A percentile compares a stretch with the other conserved stretches of the same genome.
Conservation (phyloP, 768 basidiomycete species). For the Cubamyces lactineus region DNA sequence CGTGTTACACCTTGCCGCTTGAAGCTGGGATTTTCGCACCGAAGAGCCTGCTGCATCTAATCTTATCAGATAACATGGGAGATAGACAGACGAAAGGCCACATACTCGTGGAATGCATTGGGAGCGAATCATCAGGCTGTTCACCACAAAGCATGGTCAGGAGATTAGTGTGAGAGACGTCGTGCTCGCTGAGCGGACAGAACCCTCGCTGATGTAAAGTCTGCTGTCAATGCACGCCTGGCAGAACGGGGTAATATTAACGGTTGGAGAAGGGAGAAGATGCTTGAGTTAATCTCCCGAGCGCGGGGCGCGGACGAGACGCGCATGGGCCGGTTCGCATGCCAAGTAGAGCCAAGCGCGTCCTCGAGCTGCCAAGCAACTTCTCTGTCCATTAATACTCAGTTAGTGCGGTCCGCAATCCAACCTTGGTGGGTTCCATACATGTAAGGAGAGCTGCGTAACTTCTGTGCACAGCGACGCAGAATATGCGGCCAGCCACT, state of each 20-base stretch:
- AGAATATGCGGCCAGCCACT: too few relatives aligned
- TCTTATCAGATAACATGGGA: constrained; percentile 15
- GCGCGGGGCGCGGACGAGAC: background rate
- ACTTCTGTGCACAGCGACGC: too few relatives aligned
- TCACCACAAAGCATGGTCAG: background rate
- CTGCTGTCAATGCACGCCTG: background rate
- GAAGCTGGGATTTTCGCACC: background rate
- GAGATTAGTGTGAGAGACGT: too few relatives aligned
- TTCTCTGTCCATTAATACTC: too few relatives aligned
- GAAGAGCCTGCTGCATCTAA: background rate
- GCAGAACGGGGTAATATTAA: too few relatives aligned
- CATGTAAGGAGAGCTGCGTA: too few relatives aligned
- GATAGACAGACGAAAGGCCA: background rate
- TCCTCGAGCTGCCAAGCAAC: constrained; percentile 6
- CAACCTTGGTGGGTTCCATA: background rate
- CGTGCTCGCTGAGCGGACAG: too few relatives aligned
- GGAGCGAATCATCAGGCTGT: background rate
- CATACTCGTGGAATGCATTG: background rate
- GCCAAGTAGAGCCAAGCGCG: constrained; percentile 21
- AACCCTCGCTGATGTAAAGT: too few relatives aligned
- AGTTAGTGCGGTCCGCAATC: too few relatives aligned
- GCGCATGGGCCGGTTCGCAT: constrained; percentile 8
- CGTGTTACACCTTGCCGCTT: background rate
- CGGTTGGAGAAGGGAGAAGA: background rate
- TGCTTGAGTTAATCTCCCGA: constrained; percentile 5